Conservation (phyloP, 345 rosid species). For the Corchorus olitorius region DNA sequence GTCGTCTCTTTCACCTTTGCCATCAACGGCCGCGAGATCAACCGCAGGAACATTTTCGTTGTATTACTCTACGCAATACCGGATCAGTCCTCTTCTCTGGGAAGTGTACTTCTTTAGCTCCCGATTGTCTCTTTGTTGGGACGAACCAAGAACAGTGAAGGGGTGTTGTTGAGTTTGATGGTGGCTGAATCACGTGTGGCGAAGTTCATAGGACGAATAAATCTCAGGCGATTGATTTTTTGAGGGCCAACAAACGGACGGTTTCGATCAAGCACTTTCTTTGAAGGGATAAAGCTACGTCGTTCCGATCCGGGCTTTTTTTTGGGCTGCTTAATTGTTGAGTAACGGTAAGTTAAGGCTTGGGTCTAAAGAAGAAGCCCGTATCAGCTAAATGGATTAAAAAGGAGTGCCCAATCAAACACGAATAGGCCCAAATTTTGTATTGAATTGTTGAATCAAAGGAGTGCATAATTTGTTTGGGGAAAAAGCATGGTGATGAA, state of each 20-base stretch:
- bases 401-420: too few species aligned
- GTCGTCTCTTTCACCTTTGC: constrained; percentile 90
- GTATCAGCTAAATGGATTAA: background rate
- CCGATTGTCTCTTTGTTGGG: background rate
- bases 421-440: too few species aligned
- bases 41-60: constrained; percentile 20
- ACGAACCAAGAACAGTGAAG: background rate
- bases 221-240: background rate
- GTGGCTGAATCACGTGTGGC: background rate
- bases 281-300: background rate
- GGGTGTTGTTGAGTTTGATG: background rate
- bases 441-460: too few species aligned
- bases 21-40: constrained; percentile 88
- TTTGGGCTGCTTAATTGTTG: background rate
- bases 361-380: background rate
- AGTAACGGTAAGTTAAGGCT: too few species aligned
- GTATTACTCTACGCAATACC: background rate
- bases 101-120: background rate
- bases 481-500: too few species aligned
- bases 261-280: background rate
- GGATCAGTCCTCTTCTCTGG: background rate
- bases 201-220: background rate
- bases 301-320: background rate
- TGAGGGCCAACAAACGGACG: background rate
- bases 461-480: too few species aligned